These are phyloP conservation scores for Trichoderma atrobrunneum DNA, from an alignment of 2,329 filamentous ascomycete genomes.

Conservation along the genomic window DNA sequence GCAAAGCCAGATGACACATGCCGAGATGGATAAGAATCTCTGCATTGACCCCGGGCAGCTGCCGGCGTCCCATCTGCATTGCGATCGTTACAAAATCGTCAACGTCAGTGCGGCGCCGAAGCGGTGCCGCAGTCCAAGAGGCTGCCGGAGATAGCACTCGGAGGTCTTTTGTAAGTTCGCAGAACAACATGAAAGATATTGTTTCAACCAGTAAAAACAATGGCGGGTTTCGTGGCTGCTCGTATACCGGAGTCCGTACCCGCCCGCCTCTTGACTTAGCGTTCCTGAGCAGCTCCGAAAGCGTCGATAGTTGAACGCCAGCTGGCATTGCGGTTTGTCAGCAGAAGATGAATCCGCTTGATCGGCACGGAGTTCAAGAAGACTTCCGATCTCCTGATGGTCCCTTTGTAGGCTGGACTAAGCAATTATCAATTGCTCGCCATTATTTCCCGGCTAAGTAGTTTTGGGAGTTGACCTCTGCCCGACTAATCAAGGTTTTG, in stretches of 20 bases:
- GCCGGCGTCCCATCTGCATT: neutral
- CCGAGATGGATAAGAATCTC: neutral
- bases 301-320: neutral
- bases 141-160: slow-evolving; percentile 13
- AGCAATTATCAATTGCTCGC: neutral
- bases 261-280: neutral
- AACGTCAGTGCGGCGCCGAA: neutral
- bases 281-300: neutral
- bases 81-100: neutral
- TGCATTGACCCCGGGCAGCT: neutral
- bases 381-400: neutral
- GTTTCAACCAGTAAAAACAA: neutral
- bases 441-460: neutral
- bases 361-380: neutral
- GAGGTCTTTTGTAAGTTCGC: slow-evolving; percentile 1
- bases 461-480: neutral
- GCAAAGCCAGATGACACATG: neutral
- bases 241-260: slow-evolving; percentile 8
- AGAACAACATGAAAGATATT: neutral
- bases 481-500: neutral
- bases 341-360: neutral
- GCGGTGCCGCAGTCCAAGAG: neutral
- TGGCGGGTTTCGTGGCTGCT: neutral
- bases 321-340: neutral
- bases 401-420: neutral